Percentiles rank a stretch among this genome's conserved stretches.
These are phyloP conservation scores for Malassezia slooffiae DNA, from an alignment of 1,284 basidiomycete genomes.

Conservation along the genomic window DNA sequence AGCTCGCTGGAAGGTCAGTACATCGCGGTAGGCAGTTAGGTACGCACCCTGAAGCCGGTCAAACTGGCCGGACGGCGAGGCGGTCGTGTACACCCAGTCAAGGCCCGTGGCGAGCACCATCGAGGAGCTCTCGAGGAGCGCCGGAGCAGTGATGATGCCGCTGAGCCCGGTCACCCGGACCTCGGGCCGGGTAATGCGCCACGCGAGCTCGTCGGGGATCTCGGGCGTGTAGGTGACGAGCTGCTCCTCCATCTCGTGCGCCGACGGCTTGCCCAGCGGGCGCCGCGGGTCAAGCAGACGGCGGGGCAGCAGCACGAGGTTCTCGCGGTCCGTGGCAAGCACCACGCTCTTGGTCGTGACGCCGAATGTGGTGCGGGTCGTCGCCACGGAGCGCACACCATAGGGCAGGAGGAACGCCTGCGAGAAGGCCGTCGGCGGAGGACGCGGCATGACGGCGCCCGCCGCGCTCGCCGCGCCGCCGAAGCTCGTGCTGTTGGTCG, in stretches of 20 bases:
- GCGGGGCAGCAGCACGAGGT: conserved; percentile 65
- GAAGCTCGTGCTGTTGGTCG: conserved; percentile 43
- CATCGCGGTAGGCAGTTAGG: too few species aligned
- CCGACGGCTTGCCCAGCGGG: conserved; percentile 62
- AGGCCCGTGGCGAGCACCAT: conserved; percentile 75
- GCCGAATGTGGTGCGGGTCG: conserved; percentile 65
- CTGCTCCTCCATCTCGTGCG: conserved; percentile 71
- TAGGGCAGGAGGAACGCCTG: conserved; percentile 64
- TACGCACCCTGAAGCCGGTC: conserved; percentile 60
- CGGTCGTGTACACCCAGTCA: conserved; percentile 72
- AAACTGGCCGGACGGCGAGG: conserved; percentile 78
- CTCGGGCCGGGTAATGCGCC: conserved; percentile 60
- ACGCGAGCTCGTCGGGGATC: conserved; percentile 61
- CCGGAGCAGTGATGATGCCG: conserved; percentile 58
- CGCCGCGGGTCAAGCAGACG: conserved; percentile 72
- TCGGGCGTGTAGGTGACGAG: conserved; percentile 74
- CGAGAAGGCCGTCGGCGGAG: conserved; percentile 50
- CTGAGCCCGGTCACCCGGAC: conserved; percentile 49
- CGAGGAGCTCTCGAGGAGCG: conserved; percentile 80
- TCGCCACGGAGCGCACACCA: conserved; percentile 59
- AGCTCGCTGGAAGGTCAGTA: conserved; percentile 47
- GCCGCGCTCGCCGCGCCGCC: conserved; percentile 14
- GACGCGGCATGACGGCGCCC: not conserved
- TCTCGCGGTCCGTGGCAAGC: conserved; percentile 68
- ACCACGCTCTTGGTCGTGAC: conserved; percentile 77